Percentiles rank a stretch among this genome's conserved stretches.
Conservation (phyloP, 2,329 filamentous ascomycete species). For the Colletotrichum truncatum region DNA sequence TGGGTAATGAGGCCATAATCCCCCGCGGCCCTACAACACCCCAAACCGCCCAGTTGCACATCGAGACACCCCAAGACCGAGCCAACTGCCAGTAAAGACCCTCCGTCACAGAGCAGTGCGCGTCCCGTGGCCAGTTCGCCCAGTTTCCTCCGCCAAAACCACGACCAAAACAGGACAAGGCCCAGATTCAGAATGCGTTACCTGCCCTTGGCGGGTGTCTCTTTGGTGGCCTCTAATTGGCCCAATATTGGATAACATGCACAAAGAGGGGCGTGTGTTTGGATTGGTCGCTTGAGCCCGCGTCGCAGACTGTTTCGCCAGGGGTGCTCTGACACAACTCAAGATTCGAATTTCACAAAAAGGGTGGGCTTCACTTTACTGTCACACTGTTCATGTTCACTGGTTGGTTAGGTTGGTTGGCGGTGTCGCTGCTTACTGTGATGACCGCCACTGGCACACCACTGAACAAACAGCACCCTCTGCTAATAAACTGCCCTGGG, state of each 20-base stretch:
- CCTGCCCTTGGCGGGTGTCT: conserved; percentile 2
- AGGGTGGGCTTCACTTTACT: background rate
- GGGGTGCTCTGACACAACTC: conserved; percentile 45
- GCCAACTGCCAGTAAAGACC: background rate
- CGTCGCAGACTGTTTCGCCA: conserved; percentile 50
- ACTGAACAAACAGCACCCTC: too few species aligned
- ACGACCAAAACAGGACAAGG: conserved; percentile 10
- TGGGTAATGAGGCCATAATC: conserved; percentile 30
- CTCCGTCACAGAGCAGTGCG: background rate
- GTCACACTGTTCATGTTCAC: too few species aligned
- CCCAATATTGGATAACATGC: background rate
- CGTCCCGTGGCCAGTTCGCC: background rate
- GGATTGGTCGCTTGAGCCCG: conserved; percentile 27
- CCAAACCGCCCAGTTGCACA: conserved; percentile 24
- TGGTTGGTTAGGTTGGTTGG: too few species aligned
- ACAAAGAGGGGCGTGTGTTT: conserved; percentile 20
- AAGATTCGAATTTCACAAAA: conserved; percentile 34
- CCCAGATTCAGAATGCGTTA: conserved; percentile 13
- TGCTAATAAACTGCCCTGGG: too few species aligned
- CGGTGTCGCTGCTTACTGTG: too few species aligned
- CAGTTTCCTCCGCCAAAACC: too few species aligned
- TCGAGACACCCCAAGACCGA: conserved; percentile 11
- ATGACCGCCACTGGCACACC: background rate
- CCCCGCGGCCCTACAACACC: conserved; percentile 12
- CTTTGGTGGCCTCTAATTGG: conserved; percentile 10